Base-by-base conservation (phyloP, 768 basidiomycete species). In the Rhodosporidiobolus sp. region DNA sequence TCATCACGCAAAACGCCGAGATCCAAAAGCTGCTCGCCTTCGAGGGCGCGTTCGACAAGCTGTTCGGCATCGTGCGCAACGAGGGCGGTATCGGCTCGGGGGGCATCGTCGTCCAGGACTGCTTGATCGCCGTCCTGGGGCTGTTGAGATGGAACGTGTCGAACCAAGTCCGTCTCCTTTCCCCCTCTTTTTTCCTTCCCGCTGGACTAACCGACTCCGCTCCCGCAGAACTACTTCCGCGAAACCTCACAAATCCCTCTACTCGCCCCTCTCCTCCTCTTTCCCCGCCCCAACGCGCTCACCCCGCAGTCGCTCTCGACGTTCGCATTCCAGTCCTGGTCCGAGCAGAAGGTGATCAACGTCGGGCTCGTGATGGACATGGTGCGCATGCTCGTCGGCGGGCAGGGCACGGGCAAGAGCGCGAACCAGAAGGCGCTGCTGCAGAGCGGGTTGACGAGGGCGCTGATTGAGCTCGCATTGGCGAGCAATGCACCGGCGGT, bases 21-120 rank as follows among this genome's bases (percentile, higher is more conserved):
- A 91, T 99, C 48, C 95, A 97, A 79, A 98, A 97, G 82, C 88
- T 97, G 43, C 87, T 98, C 56, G 93, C 94, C 0, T 99, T 99
- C 77, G 93, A 94, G 77, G 94, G 96, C 28, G 91, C 91, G 3
- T 98, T 99, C 78, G 96, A 99, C 83, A 92, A 90, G 79, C 85
- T 99, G 43, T 93, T 98, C 82, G 88, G 88, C 66, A 93, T 91
- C 59, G 86, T 98, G 72, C 85, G 86, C 16, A 85, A 87, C 72
- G 95, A 97, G 81, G 92, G 93, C 30, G 96, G 96, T 0, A 84
- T 94, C 32, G 94, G 97, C 76, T 52, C 63, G 4, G 94, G 94
- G 24, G 93, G 93, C 17, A 85, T 89, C 65, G 89, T 91, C 54
- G 87, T 91, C 0, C 88, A 90, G 75, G 89, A 93, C 75, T 91